These are phyloP conservation scores for Stemphylium beticola DNA, from an alignment of 2,329 filamentous ascomycete genomes.

Conservation along the genomic window DNA sequence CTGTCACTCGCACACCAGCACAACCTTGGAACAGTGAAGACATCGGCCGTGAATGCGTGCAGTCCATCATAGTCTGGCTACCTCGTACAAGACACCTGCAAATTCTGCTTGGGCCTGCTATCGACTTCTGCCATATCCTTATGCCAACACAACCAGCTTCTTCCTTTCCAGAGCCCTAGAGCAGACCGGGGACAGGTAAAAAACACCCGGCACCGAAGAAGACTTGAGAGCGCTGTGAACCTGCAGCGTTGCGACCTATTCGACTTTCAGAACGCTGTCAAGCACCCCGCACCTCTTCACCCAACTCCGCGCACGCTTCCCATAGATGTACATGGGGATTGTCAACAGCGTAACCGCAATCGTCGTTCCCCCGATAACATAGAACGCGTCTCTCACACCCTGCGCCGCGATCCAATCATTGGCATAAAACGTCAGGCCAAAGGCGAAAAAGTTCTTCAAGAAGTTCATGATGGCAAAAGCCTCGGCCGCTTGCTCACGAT, in stretches of 20 bases:
- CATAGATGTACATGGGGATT: constrained; percentile 36
- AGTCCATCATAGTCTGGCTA: too few species aligned
- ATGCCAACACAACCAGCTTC: too few species aligned
- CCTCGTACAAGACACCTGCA: too few species aligned
- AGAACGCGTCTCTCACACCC: constrained; percentile 28
- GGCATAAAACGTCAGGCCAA: constrained; percentile 30
- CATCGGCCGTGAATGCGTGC: too few species aligned
- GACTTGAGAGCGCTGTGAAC: too few species aligned
- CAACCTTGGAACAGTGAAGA: too few species aligned
- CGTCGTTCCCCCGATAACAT: constrained; percentile 29
- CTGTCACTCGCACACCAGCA: too few species aligned
- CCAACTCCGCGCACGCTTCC: constrained; percentile 39
- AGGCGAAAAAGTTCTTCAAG: constrained; percentile 35
- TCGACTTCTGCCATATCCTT: too few species aligned
- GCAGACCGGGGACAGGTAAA: too few species aligned
- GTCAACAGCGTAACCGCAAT: constrained; percentile 29
- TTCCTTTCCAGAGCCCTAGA: too few species aligned
- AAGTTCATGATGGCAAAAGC: constrained; percentile 39
- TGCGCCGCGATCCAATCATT: constrained; percentile 32
- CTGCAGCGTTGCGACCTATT: neutral
- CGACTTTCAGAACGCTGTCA: constrained; percentile 23
- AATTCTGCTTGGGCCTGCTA: too few species aligned
- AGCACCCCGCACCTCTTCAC: constrained; percentile 35
- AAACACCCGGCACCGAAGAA: too few species aligned
- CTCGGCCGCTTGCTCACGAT: constrained; percentile 32